Base-by-base conservation (phyloP, 83 land plant genomes). In the Diphasiastrum complanatum region DNA sequence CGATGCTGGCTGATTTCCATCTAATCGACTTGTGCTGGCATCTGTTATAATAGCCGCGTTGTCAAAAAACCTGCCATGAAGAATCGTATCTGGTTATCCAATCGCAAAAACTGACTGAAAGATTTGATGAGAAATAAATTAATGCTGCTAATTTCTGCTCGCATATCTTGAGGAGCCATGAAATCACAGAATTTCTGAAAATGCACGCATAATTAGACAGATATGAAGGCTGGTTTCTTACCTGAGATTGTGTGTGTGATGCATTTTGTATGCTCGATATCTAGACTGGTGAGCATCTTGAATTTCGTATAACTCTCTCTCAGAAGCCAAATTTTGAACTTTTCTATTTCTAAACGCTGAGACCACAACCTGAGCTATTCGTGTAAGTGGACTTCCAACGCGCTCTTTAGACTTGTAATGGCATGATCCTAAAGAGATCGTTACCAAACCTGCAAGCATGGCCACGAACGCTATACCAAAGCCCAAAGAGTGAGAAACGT, bases 261-360 rank as follows among this genome's bases (percentile, higher is more conserved):
- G n/a, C n/a, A n/a, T n/a, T n/a, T n/a, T n/a, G n/a, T n/a, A n/a
- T n/a, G n/a, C n/a, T n/a, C n/a, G n/a, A n/a, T n/a, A n/a, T n/a
- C n/a, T n/a, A n/a, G n/a, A n/a, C n/a, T n/a, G n/a, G n/a, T n/a
- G n/a, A n/a, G 6, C 18, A 19, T 49, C 16, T 5, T 49, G 8
- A 19, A 49, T 19, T 22, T 49, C 51, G 18, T 49, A 49, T n/a
- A 54, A 28, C 14, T 24, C 33, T n/a, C 33, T 12, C 11, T 27
- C 16, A 54, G 58, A 5, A 12, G 36, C 10, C 10, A 16, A 37
- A 14, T 62, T 46, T 5, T 30, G 58, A 2, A n/a, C n/a, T n/a
- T n/a, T n/a, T n/a, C n/a, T n/a, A n/a, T 59, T 59, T 37, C 51
- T 34, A 12, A 37, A 18, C 4, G 62, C 62, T n/a, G 62, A 53